Evolutionary conservation across 1,284 basidiomycete genomes (phyloP).

Genomic region (Cutaneotrichosporon cyanovorans): DNA sequence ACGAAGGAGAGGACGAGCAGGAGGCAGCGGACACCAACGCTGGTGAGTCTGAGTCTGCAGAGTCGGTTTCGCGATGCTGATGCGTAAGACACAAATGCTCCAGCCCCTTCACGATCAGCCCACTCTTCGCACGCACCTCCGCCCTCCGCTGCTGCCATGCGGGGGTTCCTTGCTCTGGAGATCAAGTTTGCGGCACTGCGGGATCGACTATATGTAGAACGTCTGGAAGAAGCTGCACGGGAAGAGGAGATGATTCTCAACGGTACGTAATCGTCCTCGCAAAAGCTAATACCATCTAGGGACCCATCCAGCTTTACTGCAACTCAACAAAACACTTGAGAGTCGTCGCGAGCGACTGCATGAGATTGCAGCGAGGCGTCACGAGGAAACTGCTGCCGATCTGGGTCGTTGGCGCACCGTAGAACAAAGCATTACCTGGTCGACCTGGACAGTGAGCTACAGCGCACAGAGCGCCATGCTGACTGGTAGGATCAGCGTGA

Average conservation of each 20-base stretch:
- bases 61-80: background rate
- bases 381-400: constrained; percentile 45
- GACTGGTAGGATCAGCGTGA: constrained; percentile 37
- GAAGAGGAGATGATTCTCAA: constrained; percentile 52
- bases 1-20: constrained; percentile 11
- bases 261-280: constrained; percentile 34
- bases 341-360: constrained; percentile 38
- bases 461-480: constrained; percentile 1
- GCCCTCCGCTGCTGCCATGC: constrained; percentile 48
- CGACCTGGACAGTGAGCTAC: constrained; percentile 47
- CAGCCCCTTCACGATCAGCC: constrained; percentile 1
- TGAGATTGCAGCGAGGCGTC: constrained; percentile 37
- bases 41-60: too few relatives aligned
- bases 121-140: constrained; percentile 41
- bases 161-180: constrained; percentile 51
- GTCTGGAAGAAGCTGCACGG: constrained; percentile 51
- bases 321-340: constrained; percentile 44
- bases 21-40: constrained; percentile 9
- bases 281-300: constrained; percentile 28
- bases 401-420: constrained; percentile 44
- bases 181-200: constrained; percentile 52
- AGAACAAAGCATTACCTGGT: constrained; percentile 47
- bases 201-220: constrained; percentile 52
- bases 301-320: constrained; percentile 50
- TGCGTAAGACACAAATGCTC: constrained; percentile 3